Evolutionary conservation across 1,139 yeast genomes (phyloP).

Genomic region (Hemisphaericaspora xylofermentans): DNA sequence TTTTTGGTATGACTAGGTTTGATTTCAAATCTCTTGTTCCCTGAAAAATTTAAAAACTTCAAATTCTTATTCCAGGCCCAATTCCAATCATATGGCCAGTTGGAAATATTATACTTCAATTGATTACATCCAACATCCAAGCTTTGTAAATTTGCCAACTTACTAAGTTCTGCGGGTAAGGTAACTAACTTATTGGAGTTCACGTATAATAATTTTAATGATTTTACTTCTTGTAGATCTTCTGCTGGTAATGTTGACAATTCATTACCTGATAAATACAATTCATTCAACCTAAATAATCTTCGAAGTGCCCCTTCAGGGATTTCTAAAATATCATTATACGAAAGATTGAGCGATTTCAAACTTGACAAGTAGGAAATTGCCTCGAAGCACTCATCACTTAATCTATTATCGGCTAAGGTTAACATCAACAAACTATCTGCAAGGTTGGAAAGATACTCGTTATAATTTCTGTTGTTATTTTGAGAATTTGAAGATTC

Average conservation of each 20-base stretch:
- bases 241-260: constrained; percentile 82
- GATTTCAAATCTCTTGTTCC: constrained; percentile 88
- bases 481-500: constrained; percentile 1
- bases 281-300: constrained; percentile 56
- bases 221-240: constrained; percentile 63
- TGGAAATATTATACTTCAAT: constrained; percentile 86
- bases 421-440: constrained; percentile 57
- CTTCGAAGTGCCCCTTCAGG: constrained; percentile 70
- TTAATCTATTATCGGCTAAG: constrained; percentile 80
- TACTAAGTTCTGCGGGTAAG: constrained; percentile 85
- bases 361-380: constrained; percentile 61
- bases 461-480: constrained; percentile 1
- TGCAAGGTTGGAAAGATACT: constrained; percentile 36
- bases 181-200: constrained; percentile 87
- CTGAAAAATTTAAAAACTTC: constrained; percentile 83
- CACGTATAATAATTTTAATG: constrained; percentile 61
- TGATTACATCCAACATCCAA: constrained; percentile 92
- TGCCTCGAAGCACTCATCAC: constrained; percentile 73
- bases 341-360: constrained; percentile 69
- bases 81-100: constrained; percentile 97
- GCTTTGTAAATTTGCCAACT: constrained; percentile 59
- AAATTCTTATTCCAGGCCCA: constrained; percentile 86
- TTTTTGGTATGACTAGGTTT: constrained; percentile 56
- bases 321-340: constrained; percentile 80
- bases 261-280: constrained; percentile 85